Conservation (phyloP, 2,329 filamentous ascomycete species). For the Macrophomina phaseolina region DNA sequence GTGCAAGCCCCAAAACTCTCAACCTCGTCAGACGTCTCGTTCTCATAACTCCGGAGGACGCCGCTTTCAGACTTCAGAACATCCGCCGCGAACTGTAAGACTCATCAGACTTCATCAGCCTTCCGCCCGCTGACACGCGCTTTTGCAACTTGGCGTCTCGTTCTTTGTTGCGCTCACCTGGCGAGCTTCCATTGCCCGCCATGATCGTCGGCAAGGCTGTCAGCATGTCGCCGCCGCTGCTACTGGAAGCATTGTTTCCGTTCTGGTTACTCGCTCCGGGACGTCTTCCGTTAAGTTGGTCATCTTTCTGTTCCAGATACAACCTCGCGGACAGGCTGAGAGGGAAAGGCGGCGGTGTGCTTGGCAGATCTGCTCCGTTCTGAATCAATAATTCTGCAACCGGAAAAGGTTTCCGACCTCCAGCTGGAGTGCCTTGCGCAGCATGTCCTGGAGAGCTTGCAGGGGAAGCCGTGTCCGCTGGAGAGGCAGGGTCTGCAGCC, state of each 20-base stretch:
- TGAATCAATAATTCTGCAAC: conserved; percentile 90
- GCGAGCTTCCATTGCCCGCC: conserved; percentile 48
- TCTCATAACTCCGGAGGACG: conserved; percentile 12
- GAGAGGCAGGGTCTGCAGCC: conserved; percentile 87
- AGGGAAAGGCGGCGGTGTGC: conserved; percentile 77
- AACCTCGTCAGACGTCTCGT: conserved; percentile 3
- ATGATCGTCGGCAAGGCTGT: conserved; percentile 64
- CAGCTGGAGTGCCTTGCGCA: conserved; percentile 48
- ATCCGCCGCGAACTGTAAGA: conserved; percentile 36
- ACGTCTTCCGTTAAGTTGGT: conserved; percentile 48
- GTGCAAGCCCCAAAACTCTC: background rate
- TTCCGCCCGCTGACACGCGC: conserved; percentile 47
- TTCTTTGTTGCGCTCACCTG: conserved; percentile 44
- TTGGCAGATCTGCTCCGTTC: conserved; percentile 88
- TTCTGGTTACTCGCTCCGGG: conserved; percentile 7
- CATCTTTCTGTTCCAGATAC: conserved; percentile 81
- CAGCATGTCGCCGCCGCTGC: conserved; percentile 60
- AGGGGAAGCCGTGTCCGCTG: conserved; percentile 56
- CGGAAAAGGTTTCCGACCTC: conserved; percentile 69
- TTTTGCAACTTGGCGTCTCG: conserved; percentile 47
- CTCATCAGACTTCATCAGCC: conserved; percentile 49
- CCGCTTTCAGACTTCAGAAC: conserved; percentile 26
- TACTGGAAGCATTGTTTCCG: conserved; percentile 6
- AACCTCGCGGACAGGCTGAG: conserved; percentile 79
- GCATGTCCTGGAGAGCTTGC: conserved; percentile 51